Base-by-base conservation (phyloP, 23 red algal genomes). In the Gracilaria vermiculophylla region DNA sequence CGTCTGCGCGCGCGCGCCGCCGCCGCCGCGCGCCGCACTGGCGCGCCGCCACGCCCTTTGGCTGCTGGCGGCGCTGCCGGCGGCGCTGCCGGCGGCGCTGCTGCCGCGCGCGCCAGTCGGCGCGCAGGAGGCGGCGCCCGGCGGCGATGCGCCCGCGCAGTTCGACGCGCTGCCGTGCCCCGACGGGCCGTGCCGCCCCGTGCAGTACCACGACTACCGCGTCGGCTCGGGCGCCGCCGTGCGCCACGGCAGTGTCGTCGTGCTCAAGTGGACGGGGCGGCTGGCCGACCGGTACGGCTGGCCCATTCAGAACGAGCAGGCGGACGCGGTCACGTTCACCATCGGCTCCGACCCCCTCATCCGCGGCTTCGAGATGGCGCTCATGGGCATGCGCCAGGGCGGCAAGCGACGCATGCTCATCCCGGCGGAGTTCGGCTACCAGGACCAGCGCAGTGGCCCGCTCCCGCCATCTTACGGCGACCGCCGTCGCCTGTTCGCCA, bases 211-310 rank as follows among this genome's bases (percentile, higher is more conserved):
- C 40, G 90, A 93, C 44, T 86, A 74, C 32, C 65, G 90, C 10
- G 71, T 80, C 10, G 90, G 90, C 36, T 55, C 67, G 17, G 90
- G 90, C 10, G 21, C 29, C n/a, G 24, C 54, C 0, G 80, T 77
- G 29, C 40, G 39, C 5, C 65, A 23, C 17, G 90, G 90, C 0
- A 77, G 70, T 40, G 57, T 23, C n/a, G 54, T 93, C 21, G 69
- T 72, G 21, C 16, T 85, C 29, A 78, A 73, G 40, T 93, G 81
- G 80, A 93, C 90, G 13, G 90, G 80, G 15, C 90, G 90, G 20
- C 81, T 93, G 17, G 79, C 90, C 2, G 94, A 95, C 60, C 77
- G 94, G 14, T 95, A 91, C 53, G 94, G 94, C 36, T 95, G 94
- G 94, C 80, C 94, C 32, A 85, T 90, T 65, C 82, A 95, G 28